Conservation (phyloP, 1,284 basidiomycete species). For the Thelephora terrestris region DNA sequence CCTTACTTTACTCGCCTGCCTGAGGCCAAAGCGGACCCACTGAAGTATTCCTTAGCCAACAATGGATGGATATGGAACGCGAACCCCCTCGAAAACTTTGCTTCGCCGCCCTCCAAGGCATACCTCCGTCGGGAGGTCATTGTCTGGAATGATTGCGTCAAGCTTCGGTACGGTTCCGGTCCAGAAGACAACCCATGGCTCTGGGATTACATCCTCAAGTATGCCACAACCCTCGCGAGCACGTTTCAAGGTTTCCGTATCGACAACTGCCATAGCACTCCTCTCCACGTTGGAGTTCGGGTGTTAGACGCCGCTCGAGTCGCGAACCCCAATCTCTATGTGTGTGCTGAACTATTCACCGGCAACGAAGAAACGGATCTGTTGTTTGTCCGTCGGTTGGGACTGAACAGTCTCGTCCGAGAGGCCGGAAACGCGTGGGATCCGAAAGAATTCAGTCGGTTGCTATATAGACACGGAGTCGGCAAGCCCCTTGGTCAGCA, state of each 20-base stretch:
- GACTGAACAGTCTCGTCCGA: slow-evolving; percentile 85
- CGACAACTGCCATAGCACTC: slow-evolving; percentile 98
- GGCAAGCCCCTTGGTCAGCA: slow-evolving; percentile 79
- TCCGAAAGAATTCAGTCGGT: slow-evolving; percentile 77
- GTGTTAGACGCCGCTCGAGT: slow-evolving; percentile 89
- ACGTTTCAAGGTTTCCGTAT: slow-evolving; percentile 94
- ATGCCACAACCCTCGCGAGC: slow-evolving; percentile 70
- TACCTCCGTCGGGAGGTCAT: slow-evolving; percentile 96
- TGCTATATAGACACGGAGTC: slow-evolving; percentile 81
- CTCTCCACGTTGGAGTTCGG: slow-evolving; percentile 83
- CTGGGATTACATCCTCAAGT: slow-evolving; percentile 89
- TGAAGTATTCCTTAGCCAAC: slow-evolving; percentile 80
- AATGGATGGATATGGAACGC: slow-evolving; percentile 99
- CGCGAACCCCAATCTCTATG: slow-evolving; percentile 85
- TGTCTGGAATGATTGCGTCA: slow-evolving; percentile 97
- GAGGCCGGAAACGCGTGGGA: slow-evolving; percentile 88
- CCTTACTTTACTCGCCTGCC: slow-evolving; percentile 82
- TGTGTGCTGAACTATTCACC: slow-evolving; percentile 96
- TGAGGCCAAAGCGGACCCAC: slow-evolving; percentile 50
- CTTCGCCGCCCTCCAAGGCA: slow-evolving; percentile 89
- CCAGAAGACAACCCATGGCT: slow-evolving; percentile 87
- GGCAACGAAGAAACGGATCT: slow-evolving; percentile 92
- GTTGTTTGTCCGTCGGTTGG: slow-evolving; percentile 81
- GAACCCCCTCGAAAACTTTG: slow-evolving; percentile 92
- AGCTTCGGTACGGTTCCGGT: slow-evolving; percentile 81